These are phyloP conservation scores for Myxozyma neglecta DNA, from an alignment of 805 yeast genomes.

Conservation along the genomic window DNA sequence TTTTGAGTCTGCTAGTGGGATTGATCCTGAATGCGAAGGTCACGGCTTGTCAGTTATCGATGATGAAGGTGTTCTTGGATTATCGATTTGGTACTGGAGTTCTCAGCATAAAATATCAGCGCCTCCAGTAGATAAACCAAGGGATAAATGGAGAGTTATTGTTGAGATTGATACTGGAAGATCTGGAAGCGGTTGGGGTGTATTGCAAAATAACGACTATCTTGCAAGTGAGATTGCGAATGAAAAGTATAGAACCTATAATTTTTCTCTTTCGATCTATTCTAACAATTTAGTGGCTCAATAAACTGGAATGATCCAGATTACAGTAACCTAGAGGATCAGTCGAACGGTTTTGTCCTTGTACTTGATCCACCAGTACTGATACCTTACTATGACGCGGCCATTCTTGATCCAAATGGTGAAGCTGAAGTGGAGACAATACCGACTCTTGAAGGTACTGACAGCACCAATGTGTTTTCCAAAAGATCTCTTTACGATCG, in stretches of 20 bases:
- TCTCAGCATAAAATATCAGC: conserved; percentile 8
- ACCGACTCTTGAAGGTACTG: conserved; percentile 8
- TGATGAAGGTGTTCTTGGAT: conserved; percentile 38
- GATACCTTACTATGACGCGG: conserved; percentile 26
- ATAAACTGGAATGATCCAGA: conserved; percentile 26
- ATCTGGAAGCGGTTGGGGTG: conserved; percentile 23
- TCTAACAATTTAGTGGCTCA: conserved; percentile 2
- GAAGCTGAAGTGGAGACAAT: conserved; percentile 14
- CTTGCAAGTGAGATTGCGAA: conserved; percentile 10
- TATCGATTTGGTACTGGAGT: conserved; percentile 40
- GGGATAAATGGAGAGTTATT: conserved; percentile 12
- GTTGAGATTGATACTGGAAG: conserved; percentile 12
- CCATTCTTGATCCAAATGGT: conserved; percentile 23
- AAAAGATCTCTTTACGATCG: conserved; percentile 12
- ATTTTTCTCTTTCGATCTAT: neutral
- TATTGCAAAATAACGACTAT: conserved; percentile 23
- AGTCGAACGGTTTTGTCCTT: conserved; percentile 38
- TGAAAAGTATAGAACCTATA: neutral
- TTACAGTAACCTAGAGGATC: conserved; percentile 33
- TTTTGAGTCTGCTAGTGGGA: neutral
- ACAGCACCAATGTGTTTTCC: neutral
- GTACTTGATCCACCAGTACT: conserved; percentile 41
- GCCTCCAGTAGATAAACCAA: neutral
- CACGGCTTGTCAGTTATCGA: conserved; percentile 40
- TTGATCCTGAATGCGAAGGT: conserved; percentile 16